Conservation (phyloP, 495 filamentous ascomycete species). For the Rostrohypoxylon terebratum region DNA sequence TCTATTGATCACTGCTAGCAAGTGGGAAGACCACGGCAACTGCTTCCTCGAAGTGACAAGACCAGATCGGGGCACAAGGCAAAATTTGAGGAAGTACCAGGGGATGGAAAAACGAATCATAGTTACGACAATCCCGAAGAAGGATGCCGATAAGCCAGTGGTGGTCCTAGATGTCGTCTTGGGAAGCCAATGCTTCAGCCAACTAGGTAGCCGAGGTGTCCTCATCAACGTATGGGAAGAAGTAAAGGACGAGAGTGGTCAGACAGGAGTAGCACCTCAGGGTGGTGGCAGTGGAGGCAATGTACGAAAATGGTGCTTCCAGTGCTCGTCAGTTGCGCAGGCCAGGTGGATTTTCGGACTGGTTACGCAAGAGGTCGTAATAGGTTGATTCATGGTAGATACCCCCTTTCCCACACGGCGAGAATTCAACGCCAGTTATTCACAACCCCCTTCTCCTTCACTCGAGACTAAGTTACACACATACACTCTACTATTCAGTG, state of each 20-base stretch:
- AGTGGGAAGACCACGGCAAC: constrained; percentile 91
- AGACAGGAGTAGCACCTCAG: constrained; percentile 72
- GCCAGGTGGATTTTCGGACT: constrained; percentile 61
- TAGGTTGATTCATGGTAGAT: constrained; percentile 52
- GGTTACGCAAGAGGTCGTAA: constrained; percentile 58
- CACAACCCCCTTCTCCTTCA: constrained; percentile 5
- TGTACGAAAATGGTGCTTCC: constrained; percentile 85
- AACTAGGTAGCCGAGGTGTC: constrained; percentile 84
- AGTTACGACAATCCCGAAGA: constrained; percentile 65
- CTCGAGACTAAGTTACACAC: neutral
- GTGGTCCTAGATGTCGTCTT: constrained; percentile 86
- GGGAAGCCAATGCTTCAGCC: constrained; percentile 83
- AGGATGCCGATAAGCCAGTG: constrained; percentile 72
- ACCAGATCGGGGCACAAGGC: constrained; percentile 67
- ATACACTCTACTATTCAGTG: constrained; percentile 12
- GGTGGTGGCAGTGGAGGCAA: constrained; percentile 78
- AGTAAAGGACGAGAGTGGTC: constrained; percentile 73
- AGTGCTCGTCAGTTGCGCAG: constrained; percentile 62
- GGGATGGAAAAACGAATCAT: constrained; percentile 86
- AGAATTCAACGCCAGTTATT: neutral
- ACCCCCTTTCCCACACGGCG: constrained; percentile 30
- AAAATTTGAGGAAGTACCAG: constrained; percentile 62
- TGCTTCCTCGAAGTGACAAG: constrained; percentile 85
- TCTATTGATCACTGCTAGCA: constrained; percentile 75
- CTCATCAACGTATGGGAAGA: constrained; percentile 90